Percentiles rank a stretch among this genome's conserved stretches.
Evolutionary conservation across 371 early-diverging fungal genomes (phyloP).

Genomic region (Syncephalis fuscata): DNA sequence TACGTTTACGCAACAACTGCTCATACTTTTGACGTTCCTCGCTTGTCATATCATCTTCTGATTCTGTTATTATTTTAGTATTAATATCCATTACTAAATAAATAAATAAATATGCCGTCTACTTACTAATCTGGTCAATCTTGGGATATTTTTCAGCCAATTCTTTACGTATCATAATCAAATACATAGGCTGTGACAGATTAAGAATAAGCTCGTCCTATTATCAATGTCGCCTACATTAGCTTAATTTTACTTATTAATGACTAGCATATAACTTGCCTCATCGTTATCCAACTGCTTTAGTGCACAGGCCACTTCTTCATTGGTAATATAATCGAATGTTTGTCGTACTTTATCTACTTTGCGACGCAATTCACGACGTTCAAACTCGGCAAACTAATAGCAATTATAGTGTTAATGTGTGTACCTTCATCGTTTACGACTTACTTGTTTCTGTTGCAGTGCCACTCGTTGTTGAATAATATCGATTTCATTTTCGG

Average conservation of each 20-base stretch:
- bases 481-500: constrained; percentile 66
- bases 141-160: constrained; percentile 1
- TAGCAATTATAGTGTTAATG: not conserved
- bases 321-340: constrained; percentile 52
- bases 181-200: constrained; percentile 4
- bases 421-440: not conserved
- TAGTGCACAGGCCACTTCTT: constrained; percentile 67
- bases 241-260: constrained; percentile 1
- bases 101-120: constrained; percentile 5
- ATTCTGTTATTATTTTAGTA: constrained; percentile 4
- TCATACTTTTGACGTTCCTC: constrained; percentile 70
- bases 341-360: constrained; percentile 48
- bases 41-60: constrained; percentile 36
- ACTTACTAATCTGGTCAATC: constrained; percentile 16
- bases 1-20: constrained; percentile 61
- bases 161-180: constrained; percentile 3
- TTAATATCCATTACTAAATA: constrained; percentile 3
- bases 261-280: constrained; percentile 11
- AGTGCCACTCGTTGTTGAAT: constrained; percentile 74
- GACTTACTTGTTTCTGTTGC: constrained; percentile 52
- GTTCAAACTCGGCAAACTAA: constrained; percentile 59
- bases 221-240: constrained; percentile 44
- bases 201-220: constrained; percentile 6
- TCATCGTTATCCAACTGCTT: constrained; percentile 64
- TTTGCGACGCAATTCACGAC: constrained; percentile 49